These are phyloP conservation scores for Hygrophoropsis aurantiaca DNA, from an alignment of 768 basidiomycete species.

Conservation along the genomic window DNA sequence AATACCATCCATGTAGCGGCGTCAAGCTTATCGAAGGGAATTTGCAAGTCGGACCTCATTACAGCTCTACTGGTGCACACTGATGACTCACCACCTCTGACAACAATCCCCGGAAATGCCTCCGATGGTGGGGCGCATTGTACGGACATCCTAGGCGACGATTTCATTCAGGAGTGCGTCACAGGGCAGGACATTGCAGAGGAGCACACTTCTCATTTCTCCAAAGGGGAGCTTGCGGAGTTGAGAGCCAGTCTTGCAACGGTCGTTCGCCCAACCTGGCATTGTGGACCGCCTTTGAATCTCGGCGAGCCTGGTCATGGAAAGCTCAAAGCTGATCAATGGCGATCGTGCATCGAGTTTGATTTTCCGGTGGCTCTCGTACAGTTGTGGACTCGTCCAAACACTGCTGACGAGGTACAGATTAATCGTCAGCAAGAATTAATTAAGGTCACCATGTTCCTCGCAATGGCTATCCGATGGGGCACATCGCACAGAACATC, in stretches of 20 bases:
- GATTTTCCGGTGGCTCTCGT: slow-evolving; percentile 27
- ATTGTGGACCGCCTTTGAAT: slow-evolving; percentile 19
- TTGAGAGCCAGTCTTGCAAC: not conserved
- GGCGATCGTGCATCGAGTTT: slow-evolving; percentile 23
- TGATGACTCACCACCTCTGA: not conserved
- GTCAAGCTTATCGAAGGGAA: not conserved
- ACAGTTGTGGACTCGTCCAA: slow-evolving; percentile 22
- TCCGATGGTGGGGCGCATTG: not conserved
- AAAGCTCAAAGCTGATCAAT: slow-evolving; percentile 35
- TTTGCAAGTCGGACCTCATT: not conserved
- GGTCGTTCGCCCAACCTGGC: slow-evolving; percentile 18
- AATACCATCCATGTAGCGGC: not conserved
- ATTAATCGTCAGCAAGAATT: slow-evolving; percentile 9
- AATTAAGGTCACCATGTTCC: slow-evolving; percentile 26
- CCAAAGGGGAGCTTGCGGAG: not conserved
- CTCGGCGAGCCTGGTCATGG: slow-evolving; percentile 24
- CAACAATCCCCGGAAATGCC: not conserved
- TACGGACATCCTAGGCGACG: not conserved
- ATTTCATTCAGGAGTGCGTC: not conserved
- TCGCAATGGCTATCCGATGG: slow-evolving; percentile 26
- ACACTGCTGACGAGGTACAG: not conserved
- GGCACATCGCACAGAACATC: slow-evolving; percentile 21
- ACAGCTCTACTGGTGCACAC: too few relatives aligned
- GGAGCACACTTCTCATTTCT: not conserved
- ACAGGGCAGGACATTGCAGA: not conserved